phyloP scores from a whole-genome alignment of 176 grass and related monocot genomes.

The Hordeum marinum region DNA sequence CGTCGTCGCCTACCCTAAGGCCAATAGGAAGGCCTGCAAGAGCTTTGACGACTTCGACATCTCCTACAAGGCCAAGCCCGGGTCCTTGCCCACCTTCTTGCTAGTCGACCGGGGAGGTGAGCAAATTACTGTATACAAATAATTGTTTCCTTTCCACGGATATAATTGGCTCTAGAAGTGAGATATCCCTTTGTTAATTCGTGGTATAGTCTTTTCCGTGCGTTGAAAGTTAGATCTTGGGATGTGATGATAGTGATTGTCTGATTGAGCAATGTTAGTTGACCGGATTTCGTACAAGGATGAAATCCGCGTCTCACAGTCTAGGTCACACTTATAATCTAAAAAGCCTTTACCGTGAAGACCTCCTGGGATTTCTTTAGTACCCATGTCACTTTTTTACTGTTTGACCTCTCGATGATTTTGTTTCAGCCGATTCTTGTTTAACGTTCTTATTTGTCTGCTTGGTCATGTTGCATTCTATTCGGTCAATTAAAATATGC shows the following conservation, averaged over 20 bases:
- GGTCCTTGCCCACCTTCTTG: slow-evolving; percentile 72
- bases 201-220: background rate
- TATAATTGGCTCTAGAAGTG: background rate
- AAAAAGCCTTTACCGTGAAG: background rate
- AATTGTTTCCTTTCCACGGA: background rate
- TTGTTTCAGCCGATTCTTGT: background rate
- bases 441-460: background rate
- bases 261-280: background rate
- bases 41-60: slow-evolving; percentile 78
- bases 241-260: slow-evolving; percentile 15
- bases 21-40: slow-evolving; percentile 79
- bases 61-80: slow-evolving; percentile 81
- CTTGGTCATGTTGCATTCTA: background rate
- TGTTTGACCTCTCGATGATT: background rate
- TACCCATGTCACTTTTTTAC: background rate
- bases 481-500: background rate
- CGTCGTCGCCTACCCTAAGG: slow-evolving; percentile 75
- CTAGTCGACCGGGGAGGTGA: slow-evolving; percentile 90
- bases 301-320: background rate
- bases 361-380: background rate
- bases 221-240: slow-evolving; percentile 3
- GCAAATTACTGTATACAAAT: background rate
- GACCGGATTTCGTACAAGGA: slow-evolving; percentile 1
- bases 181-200: background rate
- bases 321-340: background rate